Conservation (phyloP, 495 filamentous ascomycete genomes). For the Aspergillus homomorphus region DNA sequence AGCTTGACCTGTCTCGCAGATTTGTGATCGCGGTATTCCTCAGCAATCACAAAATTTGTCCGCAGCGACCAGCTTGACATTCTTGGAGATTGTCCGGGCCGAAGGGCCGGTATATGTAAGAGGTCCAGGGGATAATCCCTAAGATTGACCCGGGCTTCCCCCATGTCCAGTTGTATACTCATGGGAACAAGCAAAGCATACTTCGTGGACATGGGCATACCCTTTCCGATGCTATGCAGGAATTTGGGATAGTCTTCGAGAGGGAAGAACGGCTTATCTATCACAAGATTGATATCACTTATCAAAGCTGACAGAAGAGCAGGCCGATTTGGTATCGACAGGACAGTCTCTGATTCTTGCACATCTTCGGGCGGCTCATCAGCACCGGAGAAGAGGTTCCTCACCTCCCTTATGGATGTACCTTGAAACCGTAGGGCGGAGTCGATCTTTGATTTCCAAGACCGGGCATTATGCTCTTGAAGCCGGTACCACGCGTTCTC, state of each 20-base stretch:
- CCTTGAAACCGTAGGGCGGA: constrained; percentile 65
- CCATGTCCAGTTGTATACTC: constrained; percentile 86
- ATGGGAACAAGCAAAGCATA: constrained; percentile 88
- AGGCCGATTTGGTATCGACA: constrained; percentile 83
- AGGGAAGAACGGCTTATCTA: constrained; percentile 94
- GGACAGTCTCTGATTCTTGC: constrained; percentile 78
- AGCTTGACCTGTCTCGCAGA: constrained; percentile 78
- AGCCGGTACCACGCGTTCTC: constrained; percentile 73
- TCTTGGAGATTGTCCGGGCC: constrained; percentile 72
- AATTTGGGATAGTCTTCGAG: constrained; percentile 75
- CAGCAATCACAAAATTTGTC: constrained; percentile 94
- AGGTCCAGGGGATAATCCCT: constrained; percentile 93
- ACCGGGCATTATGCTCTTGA: constrained; percentile 76
- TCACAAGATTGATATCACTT: constrained; percentile 76
- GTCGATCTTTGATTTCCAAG: constrained; percentile 92
- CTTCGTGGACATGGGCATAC: constrained; percentile 86
- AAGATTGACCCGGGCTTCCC: constrained; percentile 78
- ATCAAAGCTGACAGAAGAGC: constrained; percentile 76
- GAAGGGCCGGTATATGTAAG: constrained; percentile 82
- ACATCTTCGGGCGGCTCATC: constrained; percentile 79
- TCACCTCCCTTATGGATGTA: constrained; percentile 71
- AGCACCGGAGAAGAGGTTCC: constrained; percentile 75
- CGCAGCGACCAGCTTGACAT: constrained; percentile 78
- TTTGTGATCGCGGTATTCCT: constrained; percentile 78
- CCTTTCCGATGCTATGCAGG: constrained; percentile 85